A percentile compares a stretch with the other conserved stretches of the same genome.
Evolutionary conservation across 208 protist species (phyloP).

Genomic region (Crithidia bombi): DNA sequence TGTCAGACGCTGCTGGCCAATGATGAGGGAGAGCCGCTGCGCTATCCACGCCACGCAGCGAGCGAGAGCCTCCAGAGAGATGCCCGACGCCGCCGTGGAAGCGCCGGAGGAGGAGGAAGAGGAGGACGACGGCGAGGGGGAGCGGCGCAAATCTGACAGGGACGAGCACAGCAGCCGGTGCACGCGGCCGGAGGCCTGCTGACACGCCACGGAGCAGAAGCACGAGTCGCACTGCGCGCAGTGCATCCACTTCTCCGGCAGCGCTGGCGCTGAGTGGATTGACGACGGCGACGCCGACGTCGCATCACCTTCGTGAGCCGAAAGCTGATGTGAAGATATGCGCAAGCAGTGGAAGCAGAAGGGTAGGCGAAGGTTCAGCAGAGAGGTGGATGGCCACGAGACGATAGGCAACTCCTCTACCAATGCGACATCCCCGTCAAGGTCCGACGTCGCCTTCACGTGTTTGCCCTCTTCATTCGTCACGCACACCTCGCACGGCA

Average conservation of each 20-base stretch:
- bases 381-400: constrained; percentile 61
- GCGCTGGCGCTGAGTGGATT: too few relatives aligned
- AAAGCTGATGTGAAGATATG: constrained; percentile 19
- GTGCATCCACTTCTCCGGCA: constrained; percentile 31
- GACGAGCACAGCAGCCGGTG: constrained; percentile 67
- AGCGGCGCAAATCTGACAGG: constrained; percentile 37
- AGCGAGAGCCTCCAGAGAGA: constrained; percentile 71
- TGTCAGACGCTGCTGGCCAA: constrained; percentile 51
- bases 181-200: constrained; percentile 25
- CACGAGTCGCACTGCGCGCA: constrained; percentile 51
- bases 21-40: constrained; percentile 47
- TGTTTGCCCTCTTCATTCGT: constrained; percentile 65
- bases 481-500: constrained; percentile 57
- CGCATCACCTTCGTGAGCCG: background rate
- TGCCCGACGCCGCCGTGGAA: constrained; percentile 22
- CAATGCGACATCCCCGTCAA: constrained; percentile 46
- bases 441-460: constrained; percentile 49
- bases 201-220: constrained; percentile 71
- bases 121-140: too few relatives aligned
- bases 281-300: background rate
- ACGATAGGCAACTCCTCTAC: constrained; percentile 81
- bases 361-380: constrained; percentile 38
- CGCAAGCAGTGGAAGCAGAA: constrained; percentile 83
- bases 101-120: background rate
- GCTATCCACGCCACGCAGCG: constrained; percentile 65